Conservation (phyloP, 2,329 filamentous ascomycete genomes). For the Seiridium unicorne region DNA sequence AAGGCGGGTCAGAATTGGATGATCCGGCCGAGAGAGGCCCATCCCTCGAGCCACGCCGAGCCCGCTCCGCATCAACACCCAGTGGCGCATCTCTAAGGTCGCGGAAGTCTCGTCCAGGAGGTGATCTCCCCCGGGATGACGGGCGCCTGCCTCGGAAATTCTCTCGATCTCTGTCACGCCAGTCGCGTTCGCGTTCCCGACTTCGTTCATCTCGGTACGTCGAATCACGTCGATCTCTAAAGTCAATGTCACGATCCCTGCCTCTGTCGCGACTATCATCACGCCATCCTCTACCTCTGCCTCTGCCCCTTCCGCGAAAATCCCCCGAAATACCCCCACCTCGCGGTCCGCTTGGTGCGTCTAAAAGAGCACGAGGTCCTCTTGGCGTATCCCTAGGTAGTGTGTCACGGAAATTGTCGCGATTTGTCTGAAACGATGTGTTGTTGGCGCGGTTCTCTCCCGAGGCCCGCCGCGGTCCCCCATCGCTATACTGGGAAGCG, state of each 20-base stretch:
- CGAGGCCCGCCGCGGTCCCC: constrained; percentile 68
- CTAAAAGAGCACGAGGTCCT: constrained; percentile 76
- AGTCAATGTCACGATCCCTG: constrained; percentile 60
- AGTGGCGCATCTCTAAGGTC: constrained; percentile 56
- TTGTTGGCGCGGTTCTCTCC: constrained; percentile 56
- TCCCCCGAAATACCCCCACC: constrained; percentile 66
- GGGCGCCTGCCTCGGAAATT: constrained; percentile 57
- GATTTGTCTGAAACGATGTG: constrained; percentile 58
- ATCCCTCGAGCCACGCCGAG: constrained; percentile 68
- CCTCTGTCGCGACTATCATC: constrained; percentile 62
- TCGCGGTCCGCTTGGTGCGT: constrained; percentile 66
- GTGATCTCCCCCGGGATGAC: constrained; percentile 62
- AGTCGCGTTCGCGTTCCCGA: constrained; percentile 53
- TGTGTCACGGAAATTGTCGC: constrained; percentile 57
- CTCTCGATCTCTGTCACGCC: constrained; percentile 52
- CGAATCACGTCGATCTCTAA: constrained; percentile 51
- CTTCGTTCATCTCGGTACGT: constrained; percentile 58
- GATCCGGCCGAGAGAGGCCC: constrained; percentile 72
- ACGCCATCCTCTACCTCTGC: constrained; percentile 55
- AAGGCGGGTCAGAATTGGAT: constrained; percentile 65
- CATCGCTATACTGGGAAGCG: constrained; percentile 54
- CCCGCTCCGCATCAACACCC: constrained; percentile 65
- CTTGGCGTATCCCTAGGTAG: constrained; percentile 70
- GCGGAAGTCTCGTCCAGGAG: constrained; percentile 62
- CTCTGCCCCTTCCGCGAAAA: constrained; percentile 56